These are phyloP conservation scores for Cryptococcus amylolentus DNA, from an alignment of 1,284 basidiomycete genomes.

Conservation along the genomic window DNA sequence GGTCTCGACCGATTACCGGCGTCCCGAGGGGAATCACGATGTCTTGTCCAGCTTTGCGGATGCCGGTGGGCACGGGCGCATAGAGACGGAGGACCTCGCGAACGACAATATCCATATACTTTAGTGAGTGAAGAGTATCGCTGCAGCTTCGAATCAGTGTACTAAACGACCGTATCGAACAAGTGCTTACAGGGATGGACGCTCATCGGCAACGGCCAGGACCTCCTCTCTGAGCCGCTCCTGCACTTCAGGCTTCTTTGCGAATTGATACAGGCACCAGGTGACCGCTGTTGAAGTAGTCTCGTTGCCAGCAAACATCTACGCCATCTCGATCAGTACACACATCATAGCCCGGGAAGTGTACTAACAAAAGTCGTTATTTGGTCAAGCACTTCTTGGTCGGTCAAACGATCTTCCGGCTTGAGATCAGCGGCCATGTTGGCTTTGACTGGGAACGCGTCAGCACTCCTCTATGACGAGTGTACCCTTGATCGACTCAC, in stretches of 20 bases:
- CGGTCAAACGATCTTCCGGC: slow-evolving; percentile 58
- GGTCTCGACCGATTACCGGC: slow-evolving; percentile 47
- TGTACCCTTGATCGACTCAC: slow-evolving; percentile 41
- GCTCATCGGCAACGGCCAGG: slow-evolving; percentile 47
- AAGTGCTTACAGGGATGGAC: slow-evolving; percentile 28
- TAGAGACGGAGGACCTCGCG: slow-evolving; percentile 65
- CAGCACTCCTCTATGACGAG: background rate
- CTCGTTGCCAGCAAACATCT: slow-evolving; percentile 62
- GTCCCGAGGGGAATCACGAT: slow-evolving; percentile 60
- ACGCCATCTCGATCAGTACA: background rate
- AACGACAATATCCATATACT: slow-evolving; percentile 62
- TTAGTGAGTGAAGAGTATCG: slow-evolving; percentile 51
- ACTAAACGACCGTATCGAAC: background rate
- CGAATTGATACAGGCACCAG: slow-evolving; percentile 68
- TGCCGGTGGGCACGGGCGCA: slow-evolving; percentile 62
- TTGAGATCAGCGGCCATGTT: slow-evolving; percentile 54
- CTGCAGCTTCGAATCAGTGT: slow-evolving; percentile 17
- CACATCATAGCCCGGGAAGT: too few relatives aligned
- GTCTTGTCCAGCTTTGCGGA: slow-evolving; percentile 58
- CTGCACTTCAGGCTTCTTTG: slow-evolving; percentile 58
- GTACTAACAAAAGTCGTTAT: slow-evolving; percentile 66
- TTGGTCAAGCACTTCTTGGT: slow-evolving; percentile 66
- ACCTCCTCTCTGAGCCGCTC: slow-evolving; percentile 59
- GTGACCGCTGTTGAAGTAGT: slow-evolving; percentile 67
- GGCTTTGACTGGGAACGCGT: slow-evolving; percentile 55